These are phyloP conservation scores for Papiliotrema terrestris DNA, from an alignment of 1,284 basidiomycete genomes.

Conservation along the genomic window DNA sequence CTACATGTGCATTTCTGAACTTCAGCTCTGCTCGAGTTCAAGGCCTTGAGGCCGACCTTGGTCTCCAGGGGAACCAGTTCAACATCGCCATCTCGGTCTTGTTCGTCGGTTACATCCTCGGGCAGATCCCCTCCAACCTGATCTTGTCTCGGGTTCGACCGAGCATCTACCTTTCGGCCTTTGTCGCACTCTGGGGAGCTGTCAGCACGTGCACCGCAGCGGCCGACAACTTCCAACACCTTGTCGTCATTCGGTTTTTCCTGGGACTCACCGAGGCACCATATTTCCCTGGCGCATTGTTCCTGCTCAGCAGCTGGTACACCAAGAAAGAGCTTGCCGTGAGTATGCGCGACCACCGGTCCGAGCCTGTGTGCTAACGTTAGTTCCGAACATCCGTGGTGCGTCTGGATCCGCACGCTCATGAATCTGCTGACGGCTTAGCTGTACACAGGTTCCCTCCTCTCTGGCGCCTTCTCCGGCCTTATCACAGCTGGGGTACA, in stretches of 20 bases:
- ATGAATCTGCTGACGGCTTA: neutral
- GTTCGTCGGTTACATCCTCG: conserved; percentile 60
- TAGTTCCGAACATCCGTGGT: neutral
- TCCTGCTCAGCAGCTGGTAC: conserved; percentile 17
- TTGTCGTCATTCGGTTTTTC: conserved; percentile 69
- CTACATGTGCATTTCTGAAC: neutral
- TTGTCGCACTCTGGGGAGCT: conserved; percentile 65
- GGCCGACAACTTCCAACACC: conserved; percentile 62
- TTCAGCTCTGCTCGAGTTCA: conserved; percentile 27
- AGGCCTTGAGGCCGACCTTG: conserved; percentile 34
- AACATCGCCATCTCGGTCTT: conserved; percentile 40
- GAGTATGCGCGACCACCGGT: neutral
- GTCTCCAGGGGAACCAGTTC: conserved; percentile 25
- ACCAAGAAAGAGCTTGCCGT: conserved; percentile 20
- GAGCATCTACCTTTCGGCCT: conserved; percentile 66
- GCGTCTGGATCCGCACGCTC: neutral
- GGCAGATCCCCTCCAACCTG: conserved; percentile 55
- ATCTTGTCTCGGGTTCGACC: conserved; percentile 61
- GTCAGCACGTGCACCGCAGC: conserved; percentile 63
- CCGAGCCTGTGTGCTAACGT: neutral
- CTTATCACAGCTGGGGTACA: conserved; percentile 20
- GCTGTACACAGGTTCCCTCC: neutral
- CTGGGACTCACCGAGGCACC: conserved; percentile 49
- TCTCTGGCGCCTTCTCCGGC: conserved; percentile 19
- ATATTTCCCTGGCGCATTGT: conserved; percentile 33